These are phyloP conservation scores for Perkinsus chesapeaki DNA, from an alignment of 169 alveolate genomes.

Conservation along the genomic window DNA sequence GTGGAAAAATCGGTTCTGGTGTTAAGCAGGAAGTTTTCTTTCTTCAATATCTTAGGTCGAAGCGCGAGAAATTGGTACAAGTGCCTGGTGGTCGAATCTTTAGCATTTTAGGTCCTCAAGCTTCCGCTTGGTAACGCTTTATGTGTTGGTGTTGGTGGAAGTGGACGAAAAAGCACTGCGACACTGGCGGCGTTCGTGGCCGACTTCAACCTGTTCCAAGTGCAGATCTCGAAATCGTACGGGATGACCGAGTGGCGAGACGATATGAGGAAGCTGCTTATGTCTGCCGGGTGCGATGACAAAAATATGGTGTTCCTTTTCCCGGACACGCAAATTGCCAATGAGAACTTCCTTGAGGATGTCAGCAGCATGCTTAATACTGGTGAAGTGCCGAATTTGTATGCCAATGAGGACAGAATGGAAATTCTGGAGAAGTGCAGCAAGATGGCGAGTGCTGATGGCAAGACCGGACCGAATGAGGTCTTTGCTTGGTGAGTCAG, in stretches of 20 bases:
- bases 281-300: slow-evolving; percentile 76
- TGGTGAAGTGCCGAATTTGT: slow-evolving; percentile 82
- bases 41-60: slow-evolving; percentile 57
- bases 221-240: slow-evolving; percentile 72
- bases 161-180: slow-evolving; percentile 90
- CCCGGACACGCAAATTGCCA: slow-evolving; percentile 86
- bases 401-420: slow-evolving; percentile 69
- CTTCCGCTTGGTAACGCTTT: slow-evolving; percentile 88
- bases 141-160: slow-evolving; percentile 96
- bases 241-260: slow-evolving; percentile 79
- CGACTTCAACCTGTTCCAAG: slow-evolving; percentile 69
- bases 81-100: slow-evolving; percentile 72
- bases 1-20: slow-evolving; percentile 44
- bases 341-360: slow-evolving; percentile 82
- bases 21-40: slow-evolving; percentile 63
- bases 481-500: slow-evolving; percentile 18
- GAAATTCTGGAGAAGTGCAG: slow-evolving; percentile 34
- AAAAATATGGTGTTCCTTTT: slow-evolving; percentile 73
- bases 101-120: slow-evolving; percentile 77
- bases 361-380: slow-evolving; percentile 72
- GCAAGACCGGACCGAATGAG: slow-evolving; percentile 31
- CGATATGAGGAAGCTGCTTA: slow-evolving; percentile 74
- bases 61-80: slow-evolving; percentile 67
- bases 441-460: slow-evolving; percentile 22
- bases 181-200: slow-evolving; percentile 85